phyloP scores from a whole-genome alignment of 495 filamentous ascomycete genomes.

The Xanthoparmelia taractica region DNA sequence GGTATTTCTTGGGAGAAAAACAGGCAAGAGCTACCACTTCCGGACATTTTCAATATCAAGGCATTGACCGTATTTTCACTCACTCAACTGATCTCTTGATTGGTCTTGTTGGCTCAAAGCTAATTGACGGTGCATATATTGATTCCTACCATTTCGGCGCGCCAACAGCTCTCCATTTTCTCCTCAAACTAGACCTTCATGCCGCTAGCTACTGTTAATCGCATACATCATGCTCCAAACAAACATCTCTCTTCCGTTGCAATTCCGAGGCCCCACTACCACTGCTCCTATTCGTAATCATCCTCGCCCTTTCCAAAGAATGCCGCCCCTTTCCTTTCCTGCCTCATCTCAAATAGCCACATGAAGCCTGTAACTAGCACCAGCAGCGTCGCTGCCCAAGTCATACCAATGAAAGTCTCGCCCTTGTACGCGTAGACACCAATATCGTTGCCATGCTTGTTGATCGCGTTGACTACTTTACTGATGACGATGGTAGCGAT shows the following conservation, averaged over 20 bases:
- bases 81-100: background rate
- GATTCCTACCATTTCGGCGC: background rate
- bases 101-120: too few relatives aligned
- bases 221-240: background rate
- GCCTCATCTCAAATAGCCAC: slow-evolving; percentile 33
- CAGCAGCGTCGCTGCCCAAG: slow-evolving; percentile 49
- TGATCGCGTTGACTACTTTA: slow-evolving; percentile 50
- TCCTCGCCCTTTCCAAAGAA: background rate
- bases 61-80: background rate
- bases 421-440: slow-evolving; percentile 48
- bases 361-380: slow-evolving; percentile 38
- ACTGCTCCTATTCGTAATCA: background rate
- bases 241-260: background rate
- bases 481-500: slow-evolving; percentile 54
- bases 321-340: slow-evolving; percentile 8
- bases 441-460: slow-evolving; percentile 48
- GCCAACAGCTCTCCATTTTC: background rate
- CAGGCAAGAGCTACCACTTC: background rate
- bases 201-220: slow-evolving; percentile 6
- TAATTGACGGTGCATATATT: background rate
- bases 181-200: background rate
- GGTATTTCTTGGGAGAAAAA: background rate
- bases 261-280: background rate
- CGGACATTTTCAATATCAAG: background rate
- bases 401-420: slow-evolving; percentile 50